Percentiles rank a stretch among this genome's conserved stretches.
Evolutionary conservation across 257 asterid genomes (phyloP).

Genomic region (Henckelia pumila): DNA sequence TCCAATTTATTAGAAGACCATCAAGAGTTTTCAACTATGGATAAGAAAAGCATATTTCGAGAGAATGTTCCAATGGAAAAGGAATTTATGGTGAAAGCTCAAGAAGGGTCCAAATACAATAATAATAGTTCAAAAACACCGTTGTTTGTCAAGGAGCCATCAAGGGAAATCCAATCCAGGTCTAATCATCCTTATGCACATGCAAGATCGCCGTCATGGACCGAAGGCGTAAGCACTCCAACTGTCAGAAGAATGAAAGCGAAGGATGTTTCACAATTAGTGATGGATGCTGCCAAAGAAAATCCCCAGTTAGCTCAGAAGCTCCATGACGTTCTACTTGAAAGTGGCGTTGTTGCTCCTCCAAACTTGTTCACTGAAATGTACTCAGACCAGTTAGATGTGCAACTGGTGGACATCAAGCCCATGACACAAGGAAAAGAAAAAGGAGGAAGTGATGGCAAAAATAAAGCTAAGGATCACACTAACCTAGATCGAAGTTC

Average conservation of each 20-base stretch:
- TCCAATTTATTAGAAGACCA: slow-evolving; percentile 38
- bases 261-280: slow-evolving; percentile 88
- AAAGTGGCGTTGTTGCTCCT: slow-evolving; percentile 97
- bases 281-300: slow-evolving; percentile 96
- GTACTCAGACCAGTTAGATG: slow-evolving; percentile 49
- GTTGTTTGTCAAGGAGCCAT: slow-evolving; percentile 36
- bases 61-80: slow-evolving; percentile 33
- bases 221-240: slow-evolving; percentile 94
- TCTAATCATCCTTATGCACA: slow-evolving; percentile 55
- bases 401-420: slow-evolving; percentile 37
- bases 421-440: slow-evolving; percentile 39
- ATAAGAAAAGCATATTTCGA: slow-evolving; percentile 31
- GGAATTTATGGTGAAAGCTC: slow-evolving; percentile 31
- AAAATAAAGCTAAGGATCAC: slow-evolving; percentile 30
- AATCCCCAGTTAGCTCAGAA: slow-evolving; percentile 92
- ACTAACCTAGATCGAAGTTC: slow-evolving; percentile 41
- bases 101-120: slow-evolving; percentile 32
- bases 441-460: slow-evolving; percentile 37
- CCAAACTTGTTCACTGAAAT: slow-evolving; percentile 78
- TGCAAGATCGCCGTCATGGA: slow-evolving; percentile 97
- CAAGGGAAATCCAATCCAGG: slow-evolving; percentile 42
- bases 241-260: slow-evolving; percentile 80
- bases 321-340: slow-evolving; percentile 86
- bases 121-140: slow-evolving; percentile 33
- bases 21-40: slow-evolving; percentile 30